Evolutionary conservation across 2,329 filamentous ascomycete species (phyloP).

Genomic region (Ceratocystis cubensis): DNA sequence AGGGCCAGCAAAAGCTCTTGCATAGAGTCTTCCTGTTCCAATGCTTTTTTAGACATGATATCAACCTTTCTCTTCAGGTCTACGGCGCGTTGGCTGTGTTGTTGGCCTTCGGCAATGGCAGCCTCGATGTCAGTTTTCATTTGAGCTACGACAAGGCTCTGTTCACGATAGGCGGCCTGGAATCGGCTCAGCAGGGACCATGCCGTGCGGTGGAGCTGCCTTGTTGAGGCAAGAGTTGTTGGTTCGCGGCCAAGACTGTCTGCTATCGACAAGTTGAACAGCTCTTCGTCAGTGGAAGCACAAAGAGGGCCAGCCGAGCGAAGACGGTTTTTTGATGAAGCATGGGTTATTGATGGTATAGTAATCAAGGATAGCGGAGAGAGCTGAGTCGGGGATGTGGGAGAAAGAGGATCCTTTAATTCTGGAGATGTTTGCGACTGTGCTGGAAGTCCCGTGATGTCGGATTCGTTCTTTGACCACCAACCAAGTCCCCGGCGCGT

Average conservation of each 20-base stretch:
- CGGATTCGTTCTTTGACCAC: constrained; percentile 13
- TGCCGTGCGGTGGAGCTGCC: constrained; percentile 32
- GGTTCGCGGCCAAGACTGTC: constrained; percentile 33
- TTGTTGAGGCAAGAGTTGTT: constrained; percentile 16
- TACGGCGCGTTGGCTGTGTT: constrained; percentile 39
- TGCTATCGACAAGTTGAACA: constrained; percentile 44
- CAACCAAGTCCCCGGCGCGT: constrained; percentile 15
- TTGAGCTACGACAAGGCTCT: constrained; percentile 39
- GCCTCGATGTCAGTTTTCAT: constrained; percentile 42
- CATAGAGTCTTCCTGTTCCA: constrained; percentile 42
- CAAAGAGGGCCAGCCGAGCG: constrained; percentile 8
- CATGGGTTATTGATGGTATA: constrained; percentile 30
- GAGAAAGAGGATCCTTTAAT: constrained; percentile 21
- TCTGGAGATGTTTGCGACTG: not conserved
- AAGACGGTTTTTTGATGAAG: not conserved
- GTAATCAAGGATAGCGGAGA: constrained; percentile 32
- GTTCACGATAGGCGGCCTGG: constrained; percentile 46
- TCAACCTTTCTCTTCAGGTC: constrained; percentile 49
- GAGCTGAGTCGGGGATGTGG: not conserved
- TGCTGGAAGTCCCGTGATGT: constrained; percentile 6
- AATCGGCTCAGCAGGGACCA: constrained; percentile 42
- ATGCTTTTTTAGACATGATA: constrained; percentile 41
- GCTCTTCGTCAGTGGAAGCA: constrained; percentile 36
- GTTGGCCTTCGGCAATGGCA: constrained; percentile 42
- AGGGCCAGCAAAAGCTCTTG: constrained; percentile 39